These are phyloP conservation scores for Plantago major DNA, from an alignment of 257 asterid species.

Conservation along the genomic window DNA sequence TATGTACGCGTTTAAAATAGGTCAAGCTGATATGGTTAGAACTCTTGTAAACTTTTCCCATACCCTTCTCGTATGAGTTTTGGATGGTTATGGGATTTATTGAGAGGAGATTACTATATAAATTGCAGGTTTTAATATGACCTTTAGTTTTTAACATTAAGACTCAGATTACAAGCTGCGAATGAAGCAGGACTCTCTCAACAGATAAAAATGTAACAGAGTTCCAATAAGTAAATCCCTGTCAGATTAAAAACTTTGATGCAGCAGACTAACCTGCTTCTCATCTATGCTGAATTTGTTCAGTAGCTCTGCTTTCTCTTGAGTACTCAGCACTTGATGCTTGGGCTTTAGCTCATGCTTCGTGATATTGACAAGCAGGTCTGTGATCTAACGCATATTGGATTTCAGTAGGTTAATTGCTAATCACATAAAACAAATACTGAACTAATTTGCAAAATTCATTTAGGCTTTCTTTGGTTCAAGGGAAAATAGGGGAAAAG, in stretches of 20 bases:
- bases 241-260: background rate
- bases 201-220: background rate
- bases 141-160: background rate
- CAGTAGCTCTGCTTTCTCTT: constrained; percentile 62
- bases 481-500: no score
- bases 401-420: background rate
- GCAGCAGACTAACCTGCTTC: constrained; percentile 57
- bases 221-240: no score
- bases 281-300: constrained; percentile 66
- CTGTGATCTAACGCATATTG: constrained; percentile 53
- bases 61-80: no score
- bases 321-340: constrained; percentile 61
- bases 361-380: constrained; percentile 79
- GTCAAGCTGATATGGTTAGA: no score
- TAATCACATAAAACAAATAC: background rate
- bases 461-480: background rate
- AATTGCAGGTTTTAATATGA: background rate
- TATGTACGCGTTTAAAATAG: no score
- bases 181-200: background rate
- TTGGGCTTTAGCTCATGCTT: constrained; percentile 86
- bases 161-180: constrained; percentile 1
- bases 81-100: no score
- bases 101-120: background rate
- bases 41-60: no score
- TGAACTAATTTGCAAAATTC: background rate